Percentiles rank a stretch among this genome's conserved stretches.
These are phyloP conservation scores for Aurinia saxatilis DNA, from an alignment of 345 rosid species.

Conservation along the genomic window DNA sequence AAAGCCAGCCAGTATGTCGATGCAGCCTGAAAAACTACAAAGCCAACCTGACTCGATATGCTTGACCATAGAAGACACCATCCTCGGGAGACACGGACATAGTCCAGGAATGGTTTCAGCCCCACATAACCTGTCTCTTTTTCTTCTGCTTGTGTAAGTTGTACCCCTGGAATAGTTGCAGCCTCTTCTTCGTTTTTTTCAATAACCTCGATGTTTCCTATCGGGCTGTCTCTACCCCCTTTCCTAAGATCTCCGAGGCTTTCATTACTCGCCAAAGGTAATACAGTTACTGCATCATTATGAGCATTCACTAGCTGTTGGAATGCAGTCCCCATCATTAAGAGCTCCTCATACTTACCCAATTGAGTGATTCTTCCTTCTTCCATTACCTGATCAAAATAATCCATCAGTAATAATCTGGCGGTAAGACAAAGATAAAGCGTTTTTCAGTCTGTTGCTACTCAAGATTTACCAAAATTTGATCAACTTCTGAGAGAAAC, in stretches of 20 bases:
- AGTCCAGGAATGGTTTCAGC: slow-evolving; percentile 59
- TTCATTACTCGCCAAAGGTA: slow-evolving; percentile 31
- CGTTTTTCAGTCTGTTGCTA: neutral
- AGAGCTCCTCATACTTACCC: slow-evolving; percentile 56
- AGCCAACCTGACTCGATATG: slow-evolving; percentile 31
- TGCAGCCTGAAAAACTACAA: slow-evolving; percentile 50
- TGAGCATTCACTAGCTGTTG: slow-evolving; percentile 75
- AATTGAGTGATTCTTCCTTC: slow-evolving; percentile 48
- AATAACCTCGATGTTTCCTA: slow-evolving; percentile 11
- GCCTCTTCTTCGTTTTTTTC: slow-evolving; percentile 23
- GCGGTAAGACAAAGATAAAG: neutral
- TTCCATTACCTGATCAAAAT: slow-evolving; percentile 50
- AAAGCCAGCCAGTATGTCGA: slow-evolving; percentile 71
- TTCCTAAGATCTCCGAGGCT: slow-evolving; percentile 11
- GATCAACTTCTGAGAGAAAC: slow-evolving; percentile 59
- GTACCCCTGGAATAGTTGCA: slow-evolving; percentile 27
- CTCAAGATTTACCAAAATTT: slow-evolving; percentile 41
- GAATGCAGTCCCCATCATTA: slow-evolving; percentile 50
- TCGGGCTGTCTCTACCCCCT: neutral
- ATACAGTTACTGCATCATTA: slow-evolving; percentile 40
- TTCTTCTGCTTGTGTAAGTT: slow-evolving; percentile 66
- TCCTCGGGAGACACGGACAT: slow-evolving; percentile 45
- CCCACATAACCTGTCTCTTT: slow-evolving; percentile 56
- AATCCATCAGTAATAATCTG: neutral
- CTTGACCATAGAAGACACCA: slow-evolving; percentile 27